phyloP scores from a whole-genome alignment of 768 basidiomycete genomes.

The Kwoniella pini region DNA sequence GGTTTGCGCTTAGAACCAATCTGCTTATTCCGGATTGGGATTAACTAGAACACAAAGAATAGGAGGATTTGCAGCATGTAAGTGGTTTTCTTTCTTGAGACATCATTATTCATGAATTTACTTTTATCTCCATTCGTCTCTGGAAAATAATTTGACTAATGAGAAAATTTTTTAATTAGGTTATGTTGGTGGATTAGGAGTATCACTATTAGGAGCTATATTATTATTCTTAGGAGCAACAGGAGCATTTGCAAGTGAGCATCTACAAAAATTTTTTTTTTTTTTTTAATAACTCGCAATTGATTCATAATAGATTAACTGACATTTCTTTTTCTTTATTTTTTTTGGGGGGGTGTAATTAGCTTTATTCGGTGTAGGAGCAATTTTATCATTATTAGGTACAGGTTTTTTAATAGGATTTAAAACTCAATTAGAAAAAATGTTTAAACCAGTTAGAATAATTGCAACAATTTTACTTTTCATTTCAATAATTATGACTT shows the following conservation, averaged over 20 bases:
- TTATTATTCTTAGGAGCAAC: constrained; percentile 72
- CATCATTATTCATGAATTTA: not conserved
- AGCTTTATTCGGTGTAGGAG: constrained; percentile 83
- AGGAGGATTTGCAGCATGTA: constrained; percentile 86
- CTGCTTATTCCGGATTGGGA: constrained; percentile 77
- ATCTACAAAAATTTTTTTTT: not conserved
- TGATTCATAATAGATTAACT: too few species aligned
- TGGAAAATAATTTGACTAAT: not conserved
- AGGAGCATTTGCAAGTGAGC: constrained; percentile 72
- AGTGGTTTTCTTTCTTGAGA: constrained; percentile 51
- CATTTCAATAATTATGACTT: constrained; percentile 75
- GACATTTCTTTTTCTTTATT: too few species aligned
- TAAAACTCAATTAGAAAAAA: constrained; percentile 74
- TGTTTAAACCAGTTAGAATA: constrained; percentile 92
- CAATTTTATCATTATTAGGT: constrained; percentile 76
- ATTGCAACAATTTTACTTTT: constrained; percentile 77
- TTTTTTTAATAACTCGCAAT: too few species aligned
- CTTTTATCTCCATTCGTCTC: not conserved
- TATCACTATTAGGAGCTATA: constrained; percentile 77
- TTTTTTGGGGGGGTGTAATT: too few species aligned
- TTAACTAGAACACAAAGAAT: constrained; percentile 76
- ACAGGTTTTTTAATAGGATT: constrained; percentile 58
- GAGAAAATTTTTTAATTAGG: constrained; percentile 57
- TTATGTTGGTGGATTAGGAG: constrained; percentile 69
- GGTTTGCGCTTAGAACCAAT: constrained; percentile 67